Base-by-base conservation (phyloP, 192 early-diverging fungal species). In the Coemansia sp. region DNA sequence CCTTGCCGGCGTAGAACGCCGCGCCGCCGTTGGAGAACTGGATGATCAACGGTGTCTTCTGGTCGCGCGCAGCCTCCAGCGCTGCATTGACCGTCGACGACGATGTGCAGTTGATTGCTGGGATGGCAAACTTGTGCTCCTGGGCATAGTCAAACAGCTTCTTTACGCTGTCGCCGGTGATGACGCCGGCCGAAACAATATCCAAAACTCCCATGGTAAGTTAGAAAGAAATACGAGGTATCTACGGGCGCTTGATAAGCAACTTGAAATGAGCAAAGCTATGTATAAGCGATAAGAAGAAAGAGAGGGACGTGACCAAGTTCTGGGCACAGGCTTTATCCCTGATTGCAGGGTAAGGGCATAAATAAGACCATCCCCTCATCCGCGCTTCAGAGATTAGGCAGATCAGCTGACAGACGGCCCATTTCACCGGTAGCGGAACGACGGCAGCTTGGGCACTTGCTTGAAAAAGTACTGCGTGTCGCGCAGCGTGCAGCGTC, bases 1-100 rank as follows among this genome's bases (percentile, higher is more conserved):
- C 95, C 84, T 97, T 97, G 69, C 95, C 95, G 52, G 94, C 95
- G 75, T 88, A 92, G 85, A 83, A 97, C 52, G 91, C 92, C 57
- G 90, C 84, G 60, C 95, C 95, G 79, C 95, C 95, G 66, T 97
- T 86, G 29, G 93, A 94, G 87, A 97, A 91, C 86, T 97, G 95
- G 68, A 97, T 91, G 75, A 97, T 94, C 66, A 97, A 82, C 68
- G 94, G 94, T 24, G 92, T 89, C 80, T 94, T 93, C 63, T 87
- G 83, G 68, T 97, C 93, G 71, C 93, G 90, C 25, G 95, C 95
- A 79, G 95, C 93, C 85, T 97, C 94, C 48, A 97, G 87, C 27
- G 88, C 87, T 48, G 95, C 95, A 64, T 95, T 97, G 82, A 95
- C 64, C 60, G 94, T 94, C 39, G 91, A 93, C 22, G 93, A 91